Percentiles rank a stretch among this genome's conserved stretches.
Conservation (phyloP, 2,329 filamentous ascomycete species). For the Raffaelea albimanens region DNA sequence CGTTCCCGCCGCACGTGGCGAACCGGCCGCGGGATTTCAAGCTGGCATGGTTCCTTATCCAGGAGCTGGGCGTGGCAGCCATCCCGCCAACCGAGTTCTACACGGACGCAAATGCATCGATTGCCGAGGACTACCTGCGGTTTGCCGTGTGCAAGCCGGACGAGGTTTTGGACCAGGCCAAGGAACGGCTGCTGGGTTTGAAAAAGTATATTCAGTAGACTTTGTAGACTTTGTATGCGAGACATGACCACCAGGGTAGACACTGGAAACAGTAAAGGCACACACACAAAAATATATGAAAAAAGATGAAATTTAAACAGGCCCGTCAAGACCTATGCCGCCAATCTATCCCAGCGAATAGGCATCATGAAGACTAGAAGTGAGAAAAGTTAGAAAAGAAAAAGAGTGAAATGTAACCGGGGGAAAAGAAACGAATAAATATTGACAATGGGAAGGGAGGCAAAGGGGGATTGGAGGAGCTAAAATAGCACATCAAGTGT, state of each 20-base stretch:
- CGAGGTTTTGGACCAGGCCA: slow-evolving; percentile 68
- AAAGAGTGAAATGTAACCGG: not conserved
- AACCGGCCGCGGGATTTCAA: slow-evolving; percentile 86
- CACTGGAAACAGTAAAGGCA: not conserved
- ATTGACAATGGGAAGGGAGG: too few relatives aligned
- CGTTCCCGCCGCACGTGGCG: slow-evolving; percentile 83
- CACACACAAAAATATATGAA: not conserved
- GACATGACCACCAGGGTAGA: not conserved
- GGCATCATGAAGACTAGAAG: too few relatives aligned
- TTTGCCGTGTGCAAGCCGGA: slow-evolving; percentile 97
- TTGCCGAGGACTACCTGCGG: slow-evolving; percentile 86
- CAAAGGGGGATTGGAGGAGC: too few relatives aligned
- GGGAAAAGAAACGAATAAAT: too few relatives aligned
- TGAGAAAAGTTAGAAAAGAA: too few relatives aligned
- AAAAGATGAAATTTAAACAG: not conserved
- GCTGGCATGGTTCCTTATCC: slow-evolving; percentile 92
- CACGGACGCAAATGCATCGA: slow-evolving; percentile 69
- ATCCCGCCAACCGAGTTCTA: slow-evolving; percentile 98
- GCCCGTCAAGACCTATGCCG: too few relatives aligned
- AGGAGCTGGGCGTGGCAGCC: slow-evolving; percentile 88
- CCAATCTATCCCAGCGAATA: too few relatives aligned
- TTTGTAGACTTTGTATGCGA: not conserved
- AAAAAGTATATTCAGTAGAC: slow-evolving; percentile 54
- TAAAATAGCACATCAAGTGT: too few relatives aligned
- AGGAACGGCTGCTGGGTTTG: slow-evolving; percentile 62